Evolutionary conservation across 2,329 filamentous ascomycete genomes (phyloP), one percentile per base, ranked within the genome.

Genomic region (Trichoderma citrinoviride): DNA sequence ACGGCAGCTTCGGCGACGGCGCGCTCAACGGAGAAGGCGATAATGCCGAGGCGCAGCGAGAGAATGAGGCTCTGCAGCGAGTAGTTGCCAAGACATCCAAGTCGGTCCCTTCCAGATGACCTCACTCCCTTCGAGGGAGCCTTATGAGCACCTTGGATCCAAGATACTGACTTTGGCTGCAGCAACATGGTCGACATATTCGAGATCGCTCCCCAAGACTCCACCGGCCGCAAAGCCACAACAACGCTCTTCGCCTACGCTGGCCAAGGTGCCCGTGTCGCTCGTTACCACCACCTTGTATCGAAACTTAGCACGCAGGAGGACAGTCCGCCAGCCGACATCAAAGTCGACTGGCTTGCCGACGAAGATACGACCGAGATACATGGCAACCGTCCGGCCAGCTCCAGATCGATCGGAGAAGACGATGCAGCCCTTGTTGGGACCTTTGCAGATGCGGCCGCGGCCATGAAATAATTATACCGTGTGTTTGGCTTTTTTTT

Each of bases 141-240:
- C 33, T 37, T 5, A 14, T 37, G 33, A 37, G 33, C 10, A 37
- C 5, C n/a, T 17, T 44, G 21, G 37, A 50, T 10, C 19, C 14
- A 33, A 53, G 47, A 46, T 7, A 44, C 37, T 66, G 52, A 65
- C 71, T 44, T n/a, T 29, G 37, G 17, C 53, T 67, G 56, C 71
- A 89, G 87, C 71, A 87, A 88, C 71, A 85, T 89, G 77, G 86
- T 89, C 66, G 87, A 89, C 72, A 85, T 89, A 53, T 89, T 88
- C 76, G 86, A 88, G 68, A 87, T 88, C 71, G 82, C 83, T 41
- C 84, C 85, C 23, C 81, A 83, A 65, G 81, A 81, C 65, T 74
- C 77, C 40, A 70, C 73, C 57, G 70, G 73, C 67, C 71, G 79
- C 69, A 71, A 76, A 68, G 66, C 73, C 66, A 66, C 74, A 70